A percentile compares a stretch with the other conserved stretches of the same genome.
phyloP scores from a whole-genome alignment of 495 filamentous ascomycete species.

The Viridothelium virens region DNA sequence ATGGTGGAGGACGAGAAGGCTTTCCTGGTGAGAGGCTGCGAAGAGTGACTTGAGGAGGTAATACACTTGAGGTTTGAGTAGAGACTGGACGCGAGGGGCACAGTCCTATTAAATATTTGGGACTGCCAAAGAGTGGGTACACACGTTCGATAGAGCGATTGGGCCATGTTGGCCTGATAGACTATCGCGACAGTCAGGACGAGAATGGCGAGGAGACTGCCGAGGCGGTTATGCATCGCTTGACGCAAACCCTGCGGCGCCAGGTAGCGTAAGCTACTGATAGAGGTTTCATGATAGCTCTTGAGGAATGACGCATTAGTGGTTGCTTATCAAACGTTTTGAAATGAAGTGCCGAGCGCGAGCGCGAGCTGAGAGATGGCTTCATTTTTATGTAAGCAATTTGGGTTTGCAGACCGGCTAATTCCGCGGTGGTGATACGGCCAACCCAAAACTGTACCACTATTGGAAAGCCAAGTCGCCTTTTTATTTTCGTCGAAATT shows the following conservation, averaged over 20 bases:
- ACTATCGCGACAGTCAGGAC: not conserved
- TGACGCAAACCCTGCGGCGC: not conserved
- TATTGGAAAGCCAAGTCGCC: too few relatives aligned
- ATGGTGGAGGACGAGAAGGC: not conserved
- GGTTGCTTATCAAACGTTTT: not conserved
- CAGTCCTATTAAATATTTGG: not conserved
- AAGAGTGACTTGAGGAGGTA: not conserved
- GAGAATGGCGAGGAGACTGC: not conserved
- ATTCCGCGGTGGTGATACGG: too few relatives aligned
- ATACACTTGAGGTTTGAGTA: not conserved
- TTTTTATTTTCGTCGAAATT: too few relatives aligned
- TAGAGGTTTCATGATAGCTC: not conserved
- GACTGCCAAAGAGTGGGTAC: not conserved
- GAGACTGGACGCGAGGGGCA: not conserved
- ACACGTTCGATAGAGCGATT: not conserved
- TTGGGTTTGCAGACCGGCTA: too few relatives aligned
- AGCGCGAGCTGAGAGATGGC: not conserved
- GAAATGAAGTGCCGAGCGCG: not conserved
- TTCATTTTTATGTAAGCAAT: too few relatives aligned
- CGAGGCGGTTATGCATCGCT: not conserved
- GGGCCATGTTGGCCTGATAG: conserved; percentile 3
- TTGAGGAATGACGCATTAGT: not conserved
- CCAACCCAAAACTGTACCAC: too few relatives aligned
- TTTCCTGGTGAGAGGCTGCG: not conserved
- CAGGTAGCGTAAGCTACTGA: not conserved